phyloP scores from a whole-genome alignment of 2,329 filamentous ascomycete species.

The Claviceps digitariae region DNA sequence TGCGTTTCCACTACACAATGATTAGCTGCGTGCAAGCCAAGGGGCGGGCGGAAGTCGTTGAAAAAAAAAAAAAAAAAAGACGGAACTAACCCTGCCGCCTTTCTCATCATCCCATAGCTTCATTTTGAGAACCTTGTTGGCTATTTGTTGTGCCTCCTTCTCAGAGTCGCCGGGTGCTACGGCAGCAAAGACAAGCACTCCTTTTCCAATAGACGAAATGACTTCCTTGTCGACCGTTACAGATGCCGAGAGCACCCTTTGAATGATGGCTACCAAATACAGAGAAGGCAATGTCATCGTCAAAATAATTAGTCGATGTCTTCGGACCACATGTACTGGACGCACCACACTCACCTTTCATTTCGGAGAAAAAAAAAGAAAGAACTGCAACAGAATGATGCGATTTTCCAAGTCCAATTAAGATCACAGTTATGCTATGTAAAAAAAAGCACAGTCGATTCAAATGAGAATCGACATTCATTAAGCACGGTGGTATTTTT shows the following conservation, averaged over 20 bases:
- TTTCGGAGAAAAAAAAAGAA: neutral
- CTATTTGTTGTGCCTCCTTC: conserved; percentile 74
- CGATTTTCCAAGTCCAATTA: neutral
- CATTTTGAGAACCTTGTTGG: conserved; percentile 75
- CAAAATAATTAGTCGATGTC: neutral
- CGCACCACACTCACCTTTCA: conserved; percentile 7
- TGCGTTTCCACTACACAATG: conserved; percentile 69
- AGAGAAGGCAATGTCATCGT: neutral
- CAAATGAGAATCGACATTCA: neutral
- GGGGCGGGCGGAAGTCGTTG: no score
- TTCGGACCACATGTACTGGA: neutral
- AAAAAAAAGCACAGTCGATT: neutral
- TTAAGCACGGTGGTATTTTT: neutral
- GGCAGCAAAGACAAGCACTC: conserved; percentile 81
- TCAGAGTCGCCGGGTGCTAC: conserved; percentile 81
- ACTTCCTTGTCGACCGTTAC: conserved; percentile 87
- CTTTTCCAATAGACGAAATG: conserved; percentile 81
- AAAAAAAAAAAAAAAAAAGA: neutral
- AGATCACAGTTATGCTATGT: neutral
- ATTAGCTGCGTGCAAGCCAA: neutral
- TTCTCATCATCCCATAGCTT: conserved; percentile 81
- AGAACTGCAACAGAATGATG: no score
- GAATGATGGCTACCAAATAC: conserved; percentile 58
- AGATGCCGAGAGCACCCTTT: conserved; percentile 87
- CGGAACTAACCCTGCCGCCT: conserved; percentile 44